Base-by-base conservation (phyloP, 164 flowering plant genomes). In the Euptelea pleiosperma region DNA sequence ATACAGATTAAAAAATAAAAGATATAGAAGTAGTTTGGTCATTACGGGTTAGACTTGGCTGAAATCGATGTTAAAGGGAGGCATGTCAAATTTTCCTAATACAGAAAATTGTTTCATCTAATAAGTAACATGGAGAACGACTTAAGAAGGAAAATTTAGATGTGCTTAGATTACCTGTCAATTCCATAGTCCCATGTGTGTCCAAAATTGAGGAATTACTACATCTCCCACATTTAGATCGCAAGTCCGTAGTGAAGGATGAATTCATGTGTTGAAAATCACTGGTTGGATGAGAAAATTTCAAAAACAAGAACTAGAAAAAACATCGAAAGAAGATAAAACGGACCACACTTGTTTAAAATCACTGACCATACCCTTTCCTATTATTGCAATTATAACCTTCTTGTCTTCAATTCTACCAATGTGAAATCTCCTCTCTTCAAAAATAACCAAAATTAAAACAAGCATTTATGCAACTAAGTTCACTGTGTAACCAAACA, bases 191-290 rank as follows among this genome's bases (percentile, higher is more conserved):
- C 49, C 60, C 4, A n/a, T n/a, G 60, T 42, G 25, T 57, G 60
- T 36, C 60, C 60, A 57, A 57, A n/a, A 19, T 3, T 16, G 18
- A 29, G 60, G 60, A 41, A 57, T 30, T 14, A 21, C n/a, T 10
- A 57, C 18, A 33, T 57, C 60, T 16, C 60, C 60, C 12, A 57
- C 4, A 18, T 57, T 29, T 4, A 41, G 28, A 18, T 11, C 4
- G 49, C 60, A n/a, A 57, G 24, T 10, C 60, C 60, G n/a, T 42
- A 57, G 46, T 42, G 60, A 30, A 42, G 26, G 30, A 57, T 11
- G 60, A 36, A 57, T 57, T 57, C 11, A 57, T 57, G 29, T 44
- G 36, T 15, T 6, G 10, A 39, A n/a, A n/a, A n/a, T n/a, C n/a
- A n/a, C n/a, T n/a, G n/a, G n/a, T n/a, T n/a, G n/a, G n/a, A n/a